Evolutionary conservation across 2,329 filamentous ascomycete species (phyloP).

Genomic region (Sporothrix euskadiensis): DNA sequence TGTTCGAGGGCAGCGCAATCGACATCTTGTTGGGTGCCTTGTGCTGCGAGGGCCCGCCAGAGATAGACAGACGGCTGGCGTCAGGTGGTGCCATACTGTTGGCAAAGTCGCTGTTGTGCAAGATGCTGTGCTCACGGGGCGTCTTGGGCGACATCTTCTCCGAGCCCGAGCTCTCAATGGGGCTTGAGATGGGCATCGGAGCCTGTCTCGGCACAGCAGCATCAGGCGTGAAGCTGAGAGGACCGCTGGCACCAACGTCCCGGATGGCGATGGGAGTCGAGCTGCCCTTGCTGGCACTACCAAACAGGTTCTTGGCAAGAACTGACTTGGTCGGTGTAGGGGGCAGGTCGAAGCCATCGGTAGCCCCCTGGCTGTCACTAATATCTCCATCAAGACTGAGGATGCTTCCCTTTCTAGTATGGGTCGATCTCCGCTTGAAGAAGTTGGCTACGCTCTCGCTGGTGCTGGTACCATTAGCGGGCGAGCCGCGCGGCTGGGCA

Average conservation of each 20-base stretch:
- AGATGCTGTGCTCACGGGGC: conserved; percentile 63
- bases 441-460: conserved; percentile 57
- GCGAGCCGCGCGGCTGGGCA: conserved; percentile 47
- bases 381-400: conserved; percentile 75
- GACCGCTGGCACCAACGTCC: neutral
- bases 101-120: conserved; percentile 22
- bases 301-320: conserved; percentile 43
- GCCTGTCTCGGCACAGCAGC: neutral
- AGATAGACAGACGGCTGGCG: conserved; percentile 80
- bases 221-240: conserved; percentile 21
- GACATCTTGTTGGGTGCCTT: conserved; percentile 8
- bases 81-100: conserved; percentile 67
- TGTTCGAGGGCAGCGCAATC: conserved; percentile 38
- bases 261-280: conserved; percentile 33
- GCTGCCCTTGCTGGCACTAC: conserved; percentile 29
- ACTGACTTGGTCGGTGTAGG: conserved; percentile 85
- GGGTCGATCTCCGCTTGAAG: conserved; percentile 58
- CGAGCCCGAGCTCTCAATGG: conserved; percentile 56
- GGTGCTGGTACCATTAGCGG: conserved; percentile 26
- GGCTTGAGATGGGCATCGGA: conserved; percentile 39
- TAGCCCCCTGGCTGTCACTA: conserved; percentile 41
- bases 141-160: conserved; percentile 67
- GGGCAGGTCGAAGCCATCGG: conserved; percentile 70
- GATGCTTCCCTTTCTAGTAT: conserved; percentile 65
- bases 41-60: conserved; percentile 45